These are phyloP conservation scores for Tetracentron sinense DNA, from an alignment of 164 flowering plant genomes.

Conservation along the genomic window DNA sequence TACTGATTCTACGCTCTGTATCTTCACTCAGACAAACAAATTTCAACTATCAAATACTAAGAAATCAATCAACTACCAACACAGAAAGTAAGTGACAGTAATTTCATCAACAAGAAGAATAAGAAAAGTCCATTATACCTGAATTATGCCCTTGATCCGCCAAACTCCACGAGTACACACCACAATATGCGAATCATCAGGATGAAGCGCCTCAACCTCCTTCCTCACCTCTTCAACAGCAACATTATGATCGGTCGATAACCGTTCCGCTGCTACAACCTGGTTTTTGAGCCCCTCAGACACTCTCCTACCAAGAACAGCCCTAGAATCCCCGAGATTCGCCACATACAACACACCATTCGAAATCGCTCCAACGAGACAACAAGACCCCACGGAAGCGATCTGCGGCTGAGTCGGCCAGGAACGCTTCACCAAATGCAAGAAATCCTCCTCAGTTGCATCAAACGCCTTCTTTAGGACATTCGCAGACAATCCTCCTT, in stretches of 20 bases:
- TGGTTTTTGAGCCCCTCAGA: slow-evolving; percentile 10
- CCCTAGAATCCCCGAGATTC: slow-evolving; percentile 46
- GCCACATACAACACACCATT: slow-evolving; percentile 39
- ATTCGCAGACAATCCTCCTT: slow-evolving; percentile 42
- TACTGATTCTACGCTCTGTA: too few relatives aligned
- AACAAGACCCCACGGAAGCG: slow-evolving; percentile 46
- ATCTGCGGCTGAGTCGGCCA: slow-evolving; percentile 35
- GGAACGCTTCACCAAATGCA: slow-evolving; percentile 34
- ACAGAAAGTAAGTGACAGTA: too few relatives aligned
- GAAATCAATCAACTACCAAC: neutral
- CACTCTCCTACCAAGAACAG: slow-evolving; percentile 34
- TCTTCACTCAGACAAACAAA: too few relatives aligned
- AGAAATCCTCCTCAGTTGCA: slow-evolving; percentile 40
- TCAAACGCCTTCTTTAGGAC: slow-evolving; percentile 40
- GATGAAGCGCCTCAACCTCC: slow-evolving; percentile 77
- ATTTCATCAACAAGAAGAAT: neutral
- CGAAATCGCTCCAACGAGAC: slow-evolving; percentile 41
- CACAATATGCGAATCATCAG: slow-evolving; percentile 86
- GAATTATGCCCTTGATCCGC: slow-evolving; percentile 94
- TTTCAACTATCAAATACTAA: neutral
- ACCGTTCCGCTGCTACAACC: slow-evolving; percentile 48
- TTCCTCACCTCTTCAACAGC: slow-evolving; percentile 70
- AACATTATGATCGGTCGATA: slow-evolving; percentile 89
- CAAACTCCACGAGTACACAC: slow-evolving; percentile 80
- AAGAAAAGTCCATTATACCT: slow-evolving; percentile 42